phyloP scores from a whole-genome alignment of 2,329 filamentous ascomycete genomes.

The Gremmenia infestans region DNA sequence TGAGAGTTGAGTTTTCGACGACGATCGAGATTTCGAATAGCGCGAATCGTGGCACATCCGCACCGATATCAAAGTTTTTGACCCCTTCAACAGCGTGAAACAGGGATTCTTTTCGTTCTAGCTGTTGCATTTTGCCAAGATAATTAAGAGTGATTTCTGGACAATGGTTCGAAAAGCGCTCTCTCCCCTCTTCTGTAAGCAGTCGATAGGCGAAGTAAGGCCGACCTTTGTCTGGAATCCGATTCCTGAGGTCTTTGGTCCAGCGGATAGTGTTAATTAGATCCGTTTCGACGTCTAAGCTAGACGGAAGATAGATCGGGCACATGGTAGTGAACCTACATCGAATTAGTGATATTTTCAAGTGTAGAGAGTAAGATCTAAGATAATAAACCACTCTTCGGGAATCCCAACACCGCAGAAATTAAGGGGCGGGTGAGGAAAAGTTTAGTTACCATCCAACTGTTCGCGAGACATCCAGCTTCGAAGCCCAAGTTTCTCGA shows the following conservation, averaged over 20 bases:
- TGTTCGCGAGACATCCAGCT: slow-evolving; percentile 35
- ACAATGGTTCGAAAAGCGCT: slow-evolving; percentile 25
- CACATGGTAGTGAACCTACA: slow-evolving; percentile 39
- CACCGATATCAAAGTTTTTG: slow-evolving; percentile 4
- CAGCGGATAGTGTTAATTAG: slow-evolving; percentile 15
- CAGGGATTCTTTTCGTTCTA: slow-evolving; percentile 36
- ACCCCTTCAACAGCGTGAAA: slow-evolving; percentile 7
- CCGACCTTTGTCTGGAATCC: slow-evolving; percentile 33
- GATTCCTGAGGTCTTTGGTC: slow-evolving; percentile 35
- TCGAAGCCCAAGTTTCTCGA: slow-evolving; percentile 33
- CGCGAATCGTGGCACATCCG: slow-evolving; percentile 31
- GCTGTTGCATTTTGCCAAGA: slow-evolving; percentile 40
- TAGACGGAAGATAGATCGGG: slow-evolving; percentile 27
- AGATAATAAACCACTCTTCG: no score
- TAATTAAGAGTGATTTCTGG: slow-evolving; percentile 46
- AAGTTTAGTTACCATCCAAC: slow-evolving; percentile 33
- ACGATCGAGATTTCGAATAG: slow-evolving; percentile 12
- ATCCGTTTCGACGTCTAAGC: neutral
- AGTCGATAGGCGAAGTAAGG: slow-evolving; percentile 36
- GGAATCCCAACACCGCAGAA: no score
- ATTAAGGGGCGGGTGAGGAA: no score
- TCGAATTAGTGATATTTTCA: no score
- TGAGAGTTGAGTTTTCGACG: slow-evolving; percentile 4
- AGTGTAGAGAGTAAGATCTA: no score
- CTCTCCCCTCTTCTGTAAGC: slow-evolving; percentile 27